Conservation (phyloP, 1,284 basidiomycete genomes). For the Singerocomus rubriflavus region DNA sequence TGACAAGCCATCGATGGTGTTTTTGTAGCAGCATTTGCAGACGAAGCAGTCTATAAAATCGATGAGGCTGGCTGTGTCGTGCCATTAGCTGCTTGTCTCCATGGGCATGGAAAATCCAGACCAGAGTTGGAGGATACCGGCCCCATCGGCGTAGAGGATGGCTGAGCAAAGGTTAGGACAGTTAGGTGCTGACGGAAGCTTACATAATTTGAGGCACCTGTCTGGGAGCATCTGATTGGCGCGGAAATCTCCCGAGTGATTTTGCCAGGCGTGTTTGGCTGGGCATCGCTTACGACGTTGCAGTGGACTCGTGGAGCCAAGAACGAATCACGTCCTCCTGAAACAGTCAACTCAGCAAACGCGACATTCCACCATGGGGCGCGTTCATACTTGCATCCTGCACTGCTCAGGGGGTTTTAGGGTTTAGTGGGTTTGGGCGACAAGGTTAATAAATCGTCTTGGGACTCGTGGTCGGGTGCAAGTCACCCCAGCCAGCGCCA, state of each 20-base stretch:
- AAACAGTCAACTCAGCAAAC: too few relatives aligned
- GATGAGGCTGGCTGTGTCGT: conserved; percentile 50
- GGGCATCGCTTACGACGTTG: too few relatives aligned
- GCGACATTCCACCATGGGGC: too few relatives aligned
- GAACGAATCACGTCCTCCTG: too few relatives aligned
- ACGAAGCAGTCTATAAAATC: conserved; percentile 47
- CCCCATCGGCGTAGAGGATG: conserved; percentile 35
- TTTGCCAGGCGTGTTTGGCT: too few relatives aligned
- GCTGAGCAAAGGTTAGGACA: conserved; percentile 35
- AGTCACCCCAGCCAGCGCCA: conserved; percentile 8
- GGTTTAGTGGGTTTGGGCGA: conserved; percentile 23
- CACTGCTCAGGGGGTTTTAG: too few relatives aligned
- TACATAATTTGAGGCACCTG: too few relatives aligned
- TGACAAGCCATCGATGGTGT: conserved; percentile 51
- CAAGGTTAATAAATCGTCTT: conserved; percentile 23
- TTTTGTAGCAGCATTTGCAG: conserved; percentile 43
- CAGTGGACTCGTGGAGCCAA: too few relatives aligned
- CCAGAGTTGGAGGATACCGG: conserved; percentile 45
- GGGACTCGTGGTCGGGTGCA: conserved; percentile 21
- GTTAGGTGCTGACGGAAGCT: too few relatives aligned
- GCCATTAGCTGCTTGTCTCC: conserved; percentile 65
- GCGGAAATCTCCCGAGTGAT: too few relatives aligned
- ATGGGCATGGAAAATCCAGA: conserved; percentile 61
- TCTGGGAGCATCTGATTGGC: too few relatives aligned
- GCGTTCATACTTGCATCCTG: too few relatives aligned